These are phyloP conservation scores for Aspergillus sp. DNA, from an alignment of 2,329 filamentous ascomycete species.

Conservation along the genomic window DNA sequence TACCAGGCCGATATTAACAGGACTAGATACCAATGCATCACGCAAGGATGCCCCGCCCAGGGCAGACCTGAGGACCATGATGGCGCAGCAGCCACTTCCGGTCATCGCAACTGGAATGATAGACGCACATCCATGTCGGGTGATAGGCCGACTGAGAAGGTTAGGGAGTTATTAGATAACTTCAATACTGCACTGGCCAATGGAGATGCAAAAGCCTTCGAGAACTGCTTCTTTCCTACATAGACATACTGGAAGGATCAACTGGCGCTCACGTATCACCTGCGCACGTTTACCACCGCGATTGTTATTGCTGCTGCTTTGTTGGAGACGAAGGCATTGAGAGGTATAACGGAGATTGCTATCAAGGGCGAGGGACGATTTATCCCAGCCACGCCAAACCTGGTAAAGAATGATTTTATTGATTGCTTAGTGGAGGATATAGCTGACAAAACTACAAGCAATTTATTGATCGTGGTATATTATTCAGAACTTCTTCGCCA, in stretches of 20 bases:
- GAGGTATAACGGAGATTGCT: slow-evolving; percentile 1
- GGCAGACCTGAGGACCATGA: slow-evolving; percentile 17
- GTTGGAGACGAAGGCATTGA: slow-evolving; percentile 6
- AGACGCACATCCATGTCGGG: slow-evolving; percentile 7
- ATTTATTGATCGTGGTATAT: slow-evolving; percentile 27
- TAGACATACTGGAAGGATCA: slow-evolving; percentile 37
- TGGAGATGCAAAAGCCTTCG: slow-evolving; percentile 15
- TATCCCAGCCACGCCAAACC: slow-evolving; percentile 7
- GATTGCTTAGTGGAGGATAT: neutral
- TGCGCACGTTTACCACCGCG: slow-evolving; percentile 28
- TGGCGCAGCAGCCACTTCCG: slow-evolving; percentile 22
- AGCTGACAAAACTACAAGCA: slow-evolving; percentile 11
- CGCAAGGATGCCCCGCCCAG: slow-evolving; percentile 8
- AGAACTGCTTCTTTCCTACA: slow-evolving; percentile 22
- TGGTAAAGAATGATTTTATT: slow-evolving; percentile 9
- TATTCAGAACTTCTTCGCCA: slow-evolving; percentile 28
- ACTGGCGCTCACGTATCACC: slow-evolving; percentile 32
- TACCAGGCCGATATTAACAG: no score
- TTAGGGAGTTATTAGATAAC: slow-evolving; percentile 1
- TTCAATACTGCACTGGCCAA: slow-evolving; percentile 10
- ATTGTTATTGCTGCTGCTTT: slow-evolving; percentile 17
- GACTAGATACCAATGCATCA: neutral
- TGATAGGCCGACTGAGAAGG: slow-evolving; percentile 7
- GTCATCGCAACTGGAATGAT: slow-evolving; percentile 6
- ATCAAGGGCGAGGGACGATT: slow-evolving; percentile 10